Evolutionary conservation across 805 yeast genomes (phyloP), one percentile per base, ranked within the genome.

Genomic region (Yarrowia deformans): DNA sequence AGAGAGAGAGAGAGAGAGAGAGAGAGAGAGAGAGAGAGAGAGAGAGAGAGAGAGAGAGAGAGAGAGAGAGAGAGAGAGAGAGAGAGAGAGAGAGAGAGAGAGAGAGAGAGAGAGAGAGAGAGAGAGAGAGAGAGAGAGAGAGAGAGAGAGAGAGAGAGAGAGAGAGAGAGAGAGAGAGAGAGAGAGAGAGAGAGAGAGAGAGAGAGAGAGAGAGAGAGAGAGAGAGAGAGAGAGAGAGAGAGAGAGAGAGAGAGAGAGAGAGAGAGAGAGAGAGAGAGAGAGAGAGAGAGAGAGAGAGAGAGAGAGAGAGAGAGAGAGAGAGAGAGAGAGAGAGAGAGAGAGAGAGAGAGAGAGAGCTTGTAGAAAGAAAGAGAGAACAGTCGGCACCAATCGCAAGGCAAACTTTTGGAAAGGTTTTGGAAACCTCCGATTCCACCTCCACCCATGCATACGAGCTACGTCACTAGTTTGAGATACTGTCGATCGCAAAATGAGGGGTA

Each of bases 391-490:
- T 13, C 13, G 18, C 13, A 16, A 19, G 40, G 23, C 40, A 50
- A 50, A 50, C 16, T 5, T 6, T 3, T 5, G 39, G 12, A 50
- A 50, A 50, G 34, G 9, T 5, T 6, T 3, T 5, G 39, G 12
- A 50, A 50, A 18, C 56, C 23, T 35, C 40, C 40, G 39, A 34
- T 50, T 18, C 46, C 29, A 7, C 43, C 42, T 32, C 32, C 43
- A n/a, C 56, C 37, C 55, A 49, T 39, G 60, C 60, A 54, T 54
- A 54, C 60, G 60, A 54, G 60, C 60, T 54, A 54, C 60, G 45
- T 54, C 60, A 39, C 60, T 54, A 23, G 60, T 39, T 54, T 54
- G 60, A 54, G 45, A 39, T 39, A 18, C 6, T 54, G 60, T 39
- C 60, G 60, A 54, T 54, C 60, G 35, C 7, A 23, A 19, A 54